Percentiles rank a stretch among this genome's conserved stretches.
Evolutionary conservation across 2,329 filamentous ascomycete genomes (phyloP).

Genomic region (Epichloe amarillans): DNA sequence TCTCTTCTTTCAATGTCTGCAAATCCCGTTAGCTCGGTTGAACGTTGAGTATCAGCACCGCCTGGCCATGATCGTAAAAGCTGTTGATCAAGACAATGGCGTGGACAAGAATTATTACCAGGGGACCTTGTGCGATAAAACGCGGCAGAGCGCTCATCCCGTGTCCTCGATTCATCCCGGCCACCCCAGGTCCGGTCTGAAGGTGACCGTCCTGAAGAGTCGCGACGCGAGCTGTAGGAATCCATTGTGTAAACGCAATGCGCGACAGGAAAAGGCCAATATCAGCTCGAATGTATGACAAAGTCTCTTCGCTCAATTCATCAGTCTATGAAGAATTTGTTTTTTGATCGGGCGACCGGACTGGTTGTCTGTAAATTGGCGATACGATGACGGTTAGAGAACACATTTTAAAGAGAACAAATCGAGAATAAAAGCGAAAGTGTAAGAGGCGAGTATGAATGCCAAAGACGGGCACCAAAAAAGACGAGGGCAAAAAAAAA

Average conservation of each 20-base stretch:
- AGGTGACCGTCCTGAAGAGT: constrained; percentile 38
- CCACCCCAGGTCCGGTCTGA: constrained; percentile 37
- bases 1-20: constrained; percentile 47
- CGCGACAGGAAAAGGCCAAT: background rate
- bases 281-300: background rate
- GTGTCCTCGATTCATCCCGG: constrained; percentile 37
- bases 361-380: constrained; percentile 32
- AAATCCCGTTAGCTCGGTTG: background rate
- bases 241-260: constrained; percentile 28
- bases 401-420: constrained; percentile 26
- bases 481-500: constrained; percentile 5
- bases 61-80: background rate
- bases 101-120: constrained; percentile 36
- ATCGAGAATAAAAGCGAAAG: constrained; percentile 12
- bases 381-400: constrained; percentile 44
- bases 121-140: constrained; percentile 58
- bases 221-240: constrained; percentile 40
- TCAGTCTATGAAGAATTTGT: constrained; percentile 1
- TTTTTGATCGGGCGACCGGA: constrained; percentile 10
- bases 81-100: background rate
- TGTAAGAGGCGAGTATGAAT: constrained; percentile 10
- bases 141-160: constrained; percentile 42
- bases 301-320: background rate
- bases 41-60: background rate
- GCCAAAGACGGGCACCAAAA: background rate